These are phyloP conservation scores for Ganoderma lingzhi DNA, from an alignment of 1,284 basidiomycete genomes.

Conservation along the genomic window DNA sequence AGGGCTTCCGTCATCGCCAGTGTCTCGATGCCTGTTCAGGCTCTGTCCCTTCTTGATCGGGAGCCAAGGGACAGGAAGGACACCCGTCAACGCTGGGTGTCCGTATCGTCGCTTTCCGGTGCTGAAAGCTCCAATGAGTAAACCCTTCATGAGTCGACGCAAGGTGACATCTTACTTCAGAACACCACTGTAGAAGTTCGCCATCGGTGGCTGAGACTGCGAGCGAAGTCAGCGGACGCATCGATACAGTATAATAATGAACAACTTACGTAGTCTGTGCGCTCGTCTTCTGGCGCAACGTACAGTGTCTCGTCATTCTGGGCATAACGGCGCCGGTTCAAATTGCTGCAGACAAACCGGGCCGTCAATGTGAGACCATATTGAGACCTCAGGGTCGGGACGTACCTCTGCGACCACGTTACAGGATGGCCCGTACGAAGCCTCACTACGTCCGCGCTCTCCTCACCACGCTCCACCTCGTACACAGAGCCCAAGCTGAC, in stretches of 20 bases:
- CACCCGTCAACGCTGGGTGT: constrained; percentile 89
- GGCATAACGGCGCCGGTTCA: constrained; percentile 86
- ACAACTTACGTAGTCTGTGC: constrained; percentile 84
- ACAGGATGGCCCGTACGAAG: constrained; percentile 84
- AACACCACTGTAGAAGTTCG: constrained; percentile 90
- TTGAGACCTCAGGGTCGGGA: constrained; percentile 24
- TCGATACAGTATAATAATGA: neutral
- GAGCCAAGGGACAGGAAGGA: constrained; percentile 91
- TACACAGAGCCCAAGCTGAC: constrained; percentile 87
- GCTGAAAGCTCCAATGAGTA: constrained; percentile 44
- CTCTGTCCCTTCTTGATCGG: constrained; percentile 84
- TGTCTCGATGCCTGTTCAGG: constrained; percentile 46
- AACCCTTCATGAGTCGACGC: constrained; percentile 7
- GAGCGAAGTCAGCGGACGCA: constrained; percentile 13
- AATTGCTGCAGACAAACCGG: constrained; percentile 60
- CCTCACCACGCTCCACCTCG: constrained; percentile 88
- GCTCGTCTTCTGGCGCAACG: constrained; percentile 89
- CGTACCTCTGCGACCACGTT: constrained; percentile 83
- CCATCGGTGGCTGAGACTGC: constrained; percentile 94
- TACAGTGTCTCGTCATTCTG: constrained; percentile 95
- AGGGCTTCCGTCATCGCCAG: constrained; percentile 25
- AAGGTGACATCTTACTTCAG: constrained; percentile 70
- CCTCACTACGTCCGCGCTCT: constrained; percentile 77
- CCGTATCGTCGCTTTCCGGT: constrained; percentile 90
- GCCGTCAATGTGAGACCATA: constrained; percentile 7